Base-by-base conservation (phyloP, 257 asterid species). In the Scutellaria baicalensis region DNA sequence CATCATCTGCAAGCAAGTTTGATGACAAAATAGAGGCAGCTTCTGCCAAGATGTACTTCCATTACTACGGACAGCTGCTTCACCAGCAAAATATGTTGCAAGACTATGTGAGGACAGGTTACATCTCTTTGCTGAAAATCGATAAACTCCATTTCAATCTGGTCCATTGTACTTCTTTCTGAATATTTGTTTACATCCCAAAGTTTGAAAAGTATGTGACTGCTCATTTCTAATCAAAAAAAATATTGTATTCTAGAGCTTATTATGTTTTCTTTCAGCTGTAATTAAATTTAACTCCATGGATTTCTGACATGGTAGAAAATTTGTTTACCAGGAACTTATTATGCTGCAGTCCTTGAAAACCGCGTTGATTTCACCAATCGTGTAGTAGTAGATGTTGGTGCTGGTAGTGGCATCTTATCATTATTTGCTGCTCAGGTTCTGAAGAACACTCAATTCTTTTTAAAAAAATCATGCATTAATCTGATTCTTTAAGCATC, bases 341-440 rank as follows among this genome's bases (percentile, higher is more conserved):
- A 94, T 83, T 89, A 92, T 84, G 96, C 99, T 66, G 99, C 99
- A 1, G 97, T 94, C 72, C 82, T 94, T 82, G 99, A 94, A 80
- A 94, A 94, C 81, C 97, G 96, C 64, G 79, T 74, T 44, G 97
- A 94, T 83, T 91, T 94, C 73, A 27, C 48, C 33, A 97, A 81
- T 66, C 89, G 96, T 20, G 81, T 94, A 54, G 98, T 94, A 59
- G 99, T 94, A 78, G 99, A 94, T 82, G 99, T 94, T 74, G 99
- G 99, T 66, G 99, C 99, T 83, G 99, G 99, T 67, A 94, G 97
- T 84, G 99, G 99, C 83, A 94, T 94, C 73, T 86, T 94, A 82
- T 91, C 98, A 70, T 83, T 94, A 72, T 94, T 94, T 83, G 99
- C 99, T 73, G 99, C 99, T 65, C 99, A 94, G 99, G 99, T 94